Evolutionary conservation across 1,284 basidiomycete genomes (phyloP).

Genomic region (Trichosporon asahii): DNA sequence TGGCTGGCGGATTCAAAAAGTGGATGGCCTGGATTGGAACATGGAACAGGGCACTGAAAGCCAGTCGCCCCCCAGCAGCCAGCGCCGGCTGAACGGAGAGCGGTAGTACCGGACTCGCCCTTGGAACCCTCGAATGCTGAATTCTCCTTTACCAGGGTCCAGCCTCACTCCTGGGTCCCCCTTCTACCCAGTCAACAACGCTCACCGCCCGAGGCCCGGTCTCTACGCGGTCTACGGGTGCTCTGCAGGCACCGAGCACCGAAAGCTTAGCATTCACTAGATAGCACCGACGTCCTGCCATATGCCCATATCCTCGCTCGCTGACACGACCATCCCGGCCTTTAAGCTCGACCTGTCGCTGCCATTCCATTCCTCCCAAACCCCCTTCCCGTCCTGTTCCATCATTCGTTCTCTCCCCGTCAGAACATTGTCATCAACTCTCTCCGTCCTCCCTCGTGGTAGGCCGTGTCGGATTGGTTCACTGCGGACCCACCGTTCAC

Average conservation of each 20-base stretch:
- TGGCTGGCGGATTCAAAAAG: neutral
- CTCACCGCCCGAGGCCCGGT: neutral
- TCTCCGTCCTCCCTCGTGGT: neutral
- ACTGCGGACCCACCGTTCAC: no score
- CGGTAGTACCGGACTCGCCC: neutral
- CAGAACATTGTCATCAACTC: neutral
- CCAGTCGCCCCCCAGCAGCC: neutral
- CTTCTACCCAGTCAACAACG: neutral
- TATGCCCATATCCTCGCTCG: neutral
- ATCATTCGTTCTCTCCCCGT: neutral
- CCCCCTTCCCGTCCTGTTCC: neutral
- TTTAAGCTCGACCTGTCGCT: neutral
- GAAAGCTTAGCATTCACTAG: constrained; percentile 5
- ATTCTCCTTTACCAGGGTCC: neutral
- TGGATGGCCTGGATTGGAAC: neutral
- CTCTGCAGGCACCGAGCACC: neutral
- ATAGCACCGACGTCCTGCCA: neutral
- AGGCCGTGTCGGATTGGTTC: neutral
- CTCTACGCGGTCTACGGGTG: neutral
- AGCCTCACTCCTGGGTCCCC: neutral
- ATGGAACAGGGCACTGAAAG: neutral
- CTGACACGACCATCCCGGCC: neutral
- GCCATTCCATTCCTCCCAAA: neutral
- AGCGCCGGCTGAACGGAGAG: neutral
- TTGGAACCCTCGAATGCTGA: neutral